A percentile compares a stretch with the other conserved stretches of the same genome.
These are phyloP conservation scores for Leptographium wingfieldii DNA, from an alignment of 2,329 filamentous ascomycete genomes.

Conservation along the genomic window DNA sequence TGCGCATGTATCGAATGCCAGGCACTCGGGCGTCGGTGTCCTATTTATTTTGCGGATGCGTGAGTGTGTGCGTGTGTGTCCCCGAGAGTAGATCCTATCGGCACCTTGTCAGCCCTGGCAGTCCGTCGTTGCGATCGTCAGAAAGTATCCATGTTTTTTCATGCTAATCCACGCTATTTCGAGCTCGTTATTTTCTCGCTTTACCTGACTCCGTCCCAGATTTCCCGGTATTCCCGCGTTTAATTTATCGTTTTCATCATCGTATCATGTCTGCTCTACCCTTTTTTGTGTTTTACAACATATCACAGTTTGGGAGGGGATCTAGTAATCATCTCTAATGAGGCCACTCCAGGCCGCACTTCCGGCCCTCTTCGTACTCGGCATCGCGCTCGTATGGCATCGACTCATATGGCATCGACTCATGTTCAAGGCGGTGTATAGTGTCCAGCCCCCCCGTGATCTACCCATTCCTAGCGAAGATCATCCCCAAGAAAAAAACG, in stretches of 20 bases:
- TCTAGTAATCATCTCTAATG: background rate
- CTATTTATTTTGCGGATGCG: background rate
- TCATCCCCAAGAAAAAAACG: background rate
- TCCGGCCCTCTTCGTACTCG: background rate
- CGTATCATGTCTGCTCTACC: background rate
- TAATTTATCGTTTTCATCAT: background rate
- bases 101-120: background rate
- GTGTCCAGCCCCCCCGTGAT: background rate
- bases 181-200: background rate
- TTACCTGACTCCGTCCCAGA: background rate
- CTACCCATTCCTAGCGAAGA: conserved; percentile 1
- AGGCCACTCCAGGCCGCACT: background rate
- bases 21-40: background rate
- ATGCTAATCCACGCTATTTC: background rate
- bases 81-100: background rate
- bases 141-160: background rate
- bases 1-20: background rate
- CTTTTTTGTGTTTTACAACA: background rate
- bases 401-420: background rate
- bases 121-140: background rate
- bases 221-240: background rate
- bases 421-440: background rate
- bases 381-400: background rate
- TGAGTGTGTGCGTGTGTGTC: background rate
- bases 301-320: background rate